Evolutionary conservation across 2,329 filamentous ascomycete species (phyloP).

Genomic region (Westerdykella sp.): DNA sequence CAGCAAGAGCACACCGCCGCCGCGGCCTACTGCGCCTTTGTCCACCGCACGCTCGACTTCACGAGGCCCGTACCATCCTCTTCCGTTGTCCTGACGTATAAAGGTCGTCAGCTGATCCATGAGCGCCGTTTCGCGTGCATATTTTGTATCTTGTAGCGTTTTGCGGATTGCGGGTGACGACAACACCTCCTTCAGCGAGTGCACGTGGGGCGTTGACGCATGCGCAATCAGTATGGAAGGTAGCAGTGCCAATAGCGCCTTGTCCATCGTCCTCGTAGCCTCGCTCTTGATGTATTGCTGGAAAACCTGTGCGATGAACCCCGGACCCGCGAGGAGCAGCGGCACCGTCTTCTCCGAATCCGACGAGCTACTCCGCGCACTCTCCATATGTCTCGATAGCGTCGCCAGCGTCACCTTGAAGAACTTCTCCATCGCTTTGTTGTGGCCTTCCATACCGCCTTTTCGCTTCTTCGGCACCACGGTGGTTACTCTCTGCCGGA

Average conservation of each 20-base stretch:
- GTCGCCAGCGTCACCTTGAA: conserved; percentile 75
- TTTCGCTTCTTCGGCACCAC: conserved; percentile 62
- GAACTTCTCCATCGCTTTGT: conserved; percentile 69
- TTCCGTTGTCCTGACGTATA: conserved; percentile 75
- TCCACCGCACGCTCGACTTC: conserved; percentile 78
- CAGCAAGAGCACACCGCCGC: conserved; percentile 78
- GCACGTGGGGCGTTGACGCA: conserved; percentile 75
- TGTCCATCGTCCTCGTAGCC: conserved; percentile 63
- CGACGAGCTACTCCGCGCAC: conserved; percentile 39
- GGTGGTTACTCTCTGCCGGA: conserved; percentile 64
- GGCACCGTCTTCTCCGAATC: conserved; percentile 43
- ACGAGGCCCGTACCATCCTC: conserved; percentile 81
- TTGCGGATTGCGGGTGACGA: conserved; percentile 70
- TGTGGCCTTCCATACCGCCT: conserved; percentile 55
- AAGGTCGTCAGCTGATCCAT: conserved; percentile 80
- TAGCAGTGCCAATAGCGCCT: conserved; percentile 58
- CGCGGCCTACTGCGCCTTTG: conserved; percentile 80
- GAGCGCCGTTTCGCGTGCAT: conserved; percentile 71
- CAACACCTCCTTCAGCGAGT: conserved; percentile 81
- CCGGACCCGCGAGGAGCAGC: conserved; percentile 78
- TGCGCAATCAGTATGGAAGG: conserved; percentile 69
- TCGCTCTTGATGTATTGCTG: conserved; percentile 62
- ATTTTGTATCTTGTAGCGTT: conserved; percentile 80
- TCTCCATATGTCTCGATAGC: conserved; percentile 68
- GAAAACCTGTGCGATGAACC: conserved; percentile 78